phyloP scores from a whole-genome alignment of 75 land plant genomes.

The Ceratopteris richardii region DNA sequence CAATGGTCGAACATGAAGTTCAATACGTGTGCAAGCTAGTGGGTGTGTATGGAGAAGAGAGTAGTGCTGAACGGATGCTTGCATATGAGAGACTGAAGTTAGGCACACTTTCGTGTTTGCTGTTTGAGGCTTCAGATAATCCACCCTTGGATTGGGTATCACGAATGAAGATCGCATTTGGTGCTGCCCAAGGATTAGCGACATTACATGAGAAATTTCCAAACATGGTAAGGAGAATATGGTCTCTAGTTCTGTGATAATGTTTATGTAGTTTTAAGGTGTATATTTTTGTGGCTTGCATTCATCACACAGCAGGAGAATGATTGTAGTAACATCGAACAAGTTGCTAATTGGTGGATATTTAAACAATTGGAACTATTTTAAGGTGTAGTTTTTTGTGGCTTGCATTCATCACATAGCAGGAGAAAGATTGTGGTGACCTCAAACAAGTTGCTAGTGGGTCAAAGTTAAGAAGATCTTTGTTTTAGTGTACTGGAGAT shows the following conservation, averaged over 20 bases:
- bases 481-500: too few species aligned
- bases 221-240: slow-evolving; percentile 38
- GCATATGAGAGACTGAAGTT: slow-evolving; percentile 65
- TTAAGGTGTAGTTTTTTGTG: too few species aligned
- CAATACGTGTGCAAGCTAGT: slow-evolving; percentile 16
- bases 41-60: slow-evolving; percentile 14
- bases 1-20: neutral
- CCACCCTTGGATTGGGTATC: slow-evolving; percentile 76
- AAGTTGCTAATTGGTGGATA: too few species aligned
- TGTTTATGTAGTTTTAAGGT: neutral
- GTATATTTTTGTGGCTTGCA: neutral
- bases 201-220: slow-evolving; percentile 90
- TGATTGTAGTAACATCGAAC: too few species aligned
- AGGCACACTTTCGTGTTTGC: slow-evolving; percentile 66
- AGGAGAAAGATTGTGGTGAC: too few species aligned
- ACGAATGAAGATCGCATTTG: slow-evolving; percentile 72
- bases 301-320: too few species aligned
- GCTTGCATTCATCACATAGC: too few species aligned
- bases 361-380: too few species aligned
- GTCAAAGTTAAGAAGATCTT: too few species aligned
- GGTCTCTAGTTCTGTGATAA: neutral
- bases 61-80: slow-evolving; percentile 14
- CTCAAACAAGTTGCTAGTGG: too few species aligned
- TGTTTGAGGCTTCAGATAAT: slow-evolving; percentile 55
- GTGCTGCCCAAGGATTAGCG: slow-evolving; percentile 86